Conservation (phyloP, 305 asterid genomes). For the Caryopteris hybrid region DNA sequence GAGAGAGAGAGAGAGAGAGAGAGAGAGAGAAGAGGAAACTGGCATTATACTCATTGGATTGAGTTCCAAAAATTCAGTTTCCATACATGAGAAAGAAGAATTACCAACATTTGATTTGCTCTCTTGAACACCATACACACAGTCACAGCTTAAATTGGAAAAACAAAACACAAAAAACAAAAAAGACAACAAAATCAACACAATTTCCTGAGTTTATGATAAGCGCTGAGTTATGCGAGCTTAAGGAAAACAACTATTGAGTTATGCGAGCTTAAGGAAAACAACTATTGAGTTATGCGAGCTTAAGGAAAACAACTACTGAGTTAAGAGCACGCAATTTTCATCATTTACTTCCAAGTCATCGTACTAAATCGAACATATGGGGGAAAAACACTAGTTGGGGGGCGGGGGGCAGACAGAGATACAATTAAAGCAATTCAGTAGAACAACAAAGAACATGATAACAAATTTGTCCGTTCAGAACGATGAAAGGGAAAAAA, state of each 20-base stretch:
- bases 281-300: not conserved
- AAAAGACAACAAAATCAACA: too few relatives aligned
- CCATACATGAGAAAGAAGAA: not conserved
- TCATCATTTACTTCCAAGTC: not conserved
- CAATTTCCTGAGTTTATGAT: too few relatives aligned
- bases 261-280: not conserved
- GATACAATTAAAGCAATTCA: not conserved
- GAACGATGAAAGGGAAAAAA: not conserved
- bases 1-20: too few relatives aligned
- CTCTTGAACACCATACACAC: too few relatives aligned
- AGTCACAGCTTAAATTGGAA: too few relatives aligned
- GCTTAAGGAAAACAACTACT: not conserved
- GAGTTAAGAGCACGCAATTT: not conserved
- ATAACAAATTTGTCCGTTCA: too few relatives aligned
- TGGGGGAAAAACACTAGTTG: not conserved
- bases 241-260: slow-evolving; percentile 3
- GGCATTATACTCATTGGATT: not conserved
- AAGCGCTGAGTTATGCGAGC: too few relatives aligned
- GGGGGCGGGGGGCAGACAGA: not conserved
- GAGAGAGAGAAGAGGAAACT: not conserved
- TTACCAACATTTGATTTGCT: too few relatives aligned
- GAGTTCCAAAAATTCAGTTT: not conserved
- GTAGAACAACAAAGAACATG: too few relatives aligned
- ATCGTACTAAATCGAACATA: not conserved
- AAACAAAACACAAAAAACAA: too few relatives aligned